A percentile compares a stretch with the other conserved stretches of the same genome.
phyloP scores from a whole-genome alignment of 2,329 filamentous ascomycete genomes.

The Fusarium floridanum region DNA sequence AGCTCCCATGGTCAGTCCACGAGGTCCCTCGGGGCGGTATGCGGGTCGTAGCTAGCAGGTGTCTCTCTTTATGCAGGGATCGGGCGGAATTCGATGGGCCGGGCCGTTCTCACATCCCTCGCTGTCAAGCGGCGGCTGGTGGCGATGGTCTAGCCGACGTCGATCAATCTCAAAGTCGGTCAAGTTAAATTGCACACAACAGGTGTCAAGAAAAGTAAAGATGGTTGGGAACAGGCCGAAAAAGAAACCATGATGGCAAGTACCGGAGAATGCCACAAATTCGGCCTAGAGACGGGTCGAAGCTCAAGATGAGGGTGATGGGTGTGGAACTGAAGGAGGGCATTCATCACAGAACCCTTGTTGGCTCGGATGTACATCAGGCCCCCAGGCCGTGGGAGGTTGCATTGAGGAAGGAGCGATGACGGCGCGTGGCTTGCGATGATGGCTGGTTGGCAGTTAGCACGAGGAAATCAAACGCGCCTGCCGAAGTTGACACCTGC shows the following conservation, averaged over 20 bases:
- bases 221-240: not conserved
- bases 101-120: constrained; percentile 41
- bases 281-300: not conserved
- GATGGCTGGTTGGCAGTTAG: constrained; percentile 6
- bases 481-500: constrained; percentile 11
- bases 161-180: constrained; percentile 27
- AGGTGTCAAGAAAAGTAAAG: constrained; percentile 11
- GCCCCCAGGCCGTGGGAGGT: not conserved
- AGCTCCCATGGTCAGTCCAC: not conserved
- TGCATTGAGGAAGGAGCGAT: constrained; percentile 17
- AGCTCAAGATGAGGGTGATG: not conserved
- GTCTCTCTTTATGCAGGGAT: constrained; percentile 32
- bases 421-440: constrained; percentile 13
- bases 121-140: constrained; percentile 27
- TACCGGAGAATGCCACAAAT: not conserved
- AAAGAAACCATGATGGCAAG: not conserved
- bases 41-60: constrained; percentile 13
- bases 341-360: not conserved
- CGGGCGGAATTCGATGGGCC: constrained; percentile 39
- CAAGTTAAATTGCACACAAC: constrained; percentile 18
- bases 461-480: constrained; percentile 34
- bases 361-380: not conserved
- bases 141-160: constrained; percentile 28
- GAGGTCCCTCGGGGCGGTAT: constrained; percentile 6
- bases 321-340: not conserved